Conservation (phyloP, 192 early-diverging fungal species). For the Entomortierella chlamydospora region DNA sequence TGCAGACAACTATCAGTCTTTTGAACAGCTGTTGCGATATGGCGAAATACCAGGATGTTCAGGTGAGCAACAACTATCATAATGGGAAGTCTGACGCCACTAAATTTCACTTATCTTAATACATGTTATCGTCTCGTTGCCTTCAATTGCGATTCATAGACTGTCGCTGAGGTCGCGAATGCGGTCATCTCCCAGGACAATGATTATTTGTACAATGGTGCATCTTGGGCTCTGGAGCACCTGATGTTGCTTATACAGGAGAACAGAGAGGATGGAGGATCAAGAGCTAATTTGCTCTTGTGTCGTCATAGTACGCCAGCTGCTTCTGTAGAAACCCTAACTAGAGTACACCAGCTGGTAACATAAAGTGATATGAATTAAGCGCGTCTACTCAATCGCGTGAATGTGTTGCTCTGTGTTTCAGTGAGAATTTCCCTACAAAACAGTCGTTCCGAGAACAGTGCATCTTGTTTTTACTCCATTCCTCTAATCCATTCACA, state of each 20-base stretch:
- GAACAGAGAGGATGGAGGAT: background rate
- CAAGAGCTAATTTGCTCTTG: conserved; percentile 2
- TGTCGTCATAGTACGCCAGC: background rate
- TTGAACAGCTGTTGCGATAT: background rate
- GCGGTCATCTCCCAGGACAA: conserved; percentile 50
- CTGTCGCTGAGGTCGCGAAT: conserved; percentile 12
- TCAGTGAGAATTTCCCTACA: too few species aligned
- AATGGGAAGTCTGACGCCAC: background rate
- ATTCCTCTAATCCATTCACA: background rate
- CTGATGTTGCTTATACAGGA: conserved; percentile 16
- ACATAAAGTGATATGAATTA: conserved; percentile 1
- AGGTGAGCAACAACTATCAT: conserved; percentile 6
- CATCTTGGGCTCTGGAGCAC: conserved; percentile 16
- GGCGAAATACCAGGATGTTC: conserved; percentile 9
- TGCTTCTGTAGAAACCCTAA: conserved; percentile 5
- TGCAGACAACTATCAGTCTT: conserved; percentile 8
- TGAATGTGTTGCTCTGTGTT: too few species aligned
- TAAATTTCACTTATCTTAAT: background rate
- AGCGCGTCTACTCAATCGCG: too few species aligned
- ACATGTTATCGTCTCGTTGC: background rate
- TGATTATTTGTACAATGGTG: conserved; percentile 28
- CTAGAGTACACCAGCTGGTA: conserved; percentile 10
- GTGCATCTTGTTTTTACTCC: background rate
- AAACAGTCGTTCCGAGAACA: too few species aligned
- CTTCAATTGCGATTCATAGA: background rate